Evolutionary conservation across 202 grass and related monocot species (phyloP), one percentile per base, ranked within the genome.

Genomic region (Setaria italica): DNA sequence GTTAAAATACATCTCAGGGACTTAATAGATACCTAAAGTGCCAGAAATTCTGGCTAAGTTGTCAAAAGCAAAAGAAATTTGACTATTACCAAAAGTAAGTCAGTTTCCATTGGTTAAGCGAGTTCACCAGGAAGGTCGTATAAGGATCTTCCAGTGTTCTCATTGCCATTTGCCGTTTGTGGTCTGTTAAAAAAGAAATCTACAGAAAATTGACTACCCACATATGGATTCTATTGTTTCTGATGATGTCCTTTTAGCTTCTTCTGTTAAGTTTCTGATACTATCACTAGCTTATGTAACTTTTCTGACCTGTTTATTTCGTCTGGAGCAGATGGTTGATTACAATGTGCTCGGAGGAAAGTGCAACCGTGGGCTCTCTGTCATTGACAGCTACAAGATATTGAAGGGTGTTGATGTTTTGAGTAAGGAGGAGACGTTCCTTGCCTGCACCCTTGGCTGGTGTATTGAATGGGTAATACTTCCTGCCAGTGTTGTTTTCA

Each of bases 321-420:
- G 9, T 85, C 72, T 78, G 72, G 72, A 62, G 73, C 81, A 99
- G 93, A 99, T 99, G 96, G 25, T 99, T 72, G 96, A 99, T 86
- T 96, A 99, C 85, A 99, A 96, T 48, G 93, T 99, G 57, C 96
- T 91, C 4, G 96, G 96, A 88, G 96, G 96, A 92, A 82, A 94
- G 90, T 90, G 88, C 80, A 95, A 95, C 49, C 90, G 93, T 11
- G 93, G 93, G 39, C 75, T 90, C 45, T 95, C 93, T 82, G 93
- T 95, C 45, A 64, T 95, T 9, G 93, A 95, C 88, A 95, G 93
- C 76, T 95, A 90, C 80, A 95, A 95, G 83, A 79, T 92, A 69
- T 79, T 95, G 85, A 95, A 92, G 75, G 82, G 87, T 45, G 70
- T 76, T 11, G 70, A 80, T 70, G 85, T 90, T 78, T 80, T 90